Evolutionary conservation across 495 filamentous ascomycete genomes (phyloP).

Genomic region (Pyrenula aspistea): DNA sequence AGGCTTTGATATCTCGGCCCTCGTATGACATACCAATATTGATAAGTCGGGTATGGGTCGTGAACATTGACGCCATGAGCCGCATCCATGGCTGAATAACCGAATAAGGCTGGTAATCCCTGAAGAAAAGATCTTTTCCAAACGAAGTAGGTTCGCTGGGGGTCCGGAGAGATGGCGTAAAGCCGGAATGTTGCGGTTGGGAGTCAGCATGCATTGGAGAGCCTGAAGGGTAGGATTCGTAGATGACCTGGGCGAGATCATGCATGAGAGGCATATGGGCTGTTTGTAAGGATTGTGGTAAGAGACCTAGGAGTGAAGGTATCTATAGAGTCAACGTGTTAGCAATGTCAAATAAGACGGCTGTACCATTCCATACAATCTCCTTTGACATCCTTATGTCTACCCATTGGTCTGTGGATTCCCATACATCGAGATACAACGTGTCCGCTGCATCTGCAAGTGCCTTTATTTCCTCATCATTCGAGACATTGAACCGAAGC

Average conservation of each 20-base stretch:
- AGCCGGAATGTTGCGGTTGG: constrained; percentile 14
- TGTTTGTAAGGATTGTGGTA: constrained; percentile 63
- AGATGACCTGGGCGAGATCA: constrained; percentile 66
- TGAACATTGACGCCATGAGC: constrained; percentile 77
- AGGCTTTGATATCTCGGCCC: constrained; percentile 69
- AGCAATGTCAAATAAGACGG: background rate
- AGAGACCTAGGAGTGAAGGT: constrained; percentile 65
- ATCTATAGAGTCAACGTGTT: constrained; percentile 29
- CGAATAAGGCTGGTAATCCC: constrained; percentile 70
- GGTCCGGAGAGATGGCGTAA: constrained; percentile 21
- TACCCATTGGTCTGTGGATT: constrained; percentile 68
- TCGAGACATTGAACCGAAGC: constrained; percentile 71
- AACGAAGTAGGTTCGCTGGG: constrained; percentile 19
- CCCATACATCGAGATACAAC: constrained; percentile 84
- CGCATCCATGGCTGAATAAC: constrained; percentile 83
- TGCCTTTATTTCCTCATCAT: constrained; percentile 54
- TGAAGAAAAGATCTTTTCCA: constrained; percentile 66
- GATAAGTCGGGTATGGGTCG: constrained; percentile 58
- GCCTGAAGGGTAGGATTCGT: constrained; percentile 57
- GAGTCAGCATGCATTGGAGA: constrained; percentile 10
- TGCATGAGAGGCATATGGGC: constrained; percentile 67
- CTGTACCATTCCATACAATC: constrained; percentile 41
- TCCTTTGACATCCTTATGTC: constrained; percentile 73
- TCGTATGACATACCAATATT: constrained; percentile 74
- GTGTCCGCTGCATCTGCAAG: constrained; percentile 62